These are phyloP conservation scores for Naganishia randhawae DNA, from an alignment of 768 basidiomycete genomes.

Conservation along the genomic window DNA sequence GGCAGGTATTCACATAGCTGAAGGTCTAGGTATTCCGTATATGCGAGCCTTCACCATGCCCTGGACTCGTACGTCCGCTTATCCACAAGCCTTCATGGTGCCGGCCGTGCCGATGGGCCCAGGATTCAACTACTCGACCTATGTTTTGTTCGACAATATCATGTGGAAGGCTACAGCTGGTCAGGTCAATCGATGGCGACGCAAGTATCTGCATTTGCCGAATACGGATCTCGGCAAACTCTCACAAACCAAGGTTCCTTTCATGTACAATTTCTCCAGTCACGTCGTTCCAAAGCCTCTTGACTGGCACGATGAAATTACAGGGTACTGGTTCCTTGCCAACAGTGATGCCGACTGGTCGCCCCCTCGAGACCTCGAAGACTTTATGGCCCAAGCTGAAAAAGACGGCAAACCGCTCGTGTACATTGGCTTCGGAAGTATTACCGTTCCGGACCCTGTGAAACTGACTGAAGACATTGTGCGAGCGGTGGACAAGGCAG, in stretches of 20 bases:
- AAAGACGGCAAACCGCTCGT: constrained; percentile 61
- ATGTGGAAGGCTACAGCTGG: constrained; percentile 65
- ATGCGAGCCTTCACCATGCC: constrained; percentile 55
- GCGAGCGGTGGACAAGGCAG: constrained; percentile 62
- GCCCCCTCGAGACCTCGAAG: constrained; percentile 56
- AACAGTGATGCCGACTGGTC: constrained; percentile 62
- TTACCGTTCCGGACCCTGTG: constrained; percentile 63
- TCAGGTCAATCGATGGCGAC: constrained; percentile 67
- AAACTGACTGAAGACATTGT: constrained; percentile 60
- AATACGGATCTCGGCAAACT: constrained; percentile 63
- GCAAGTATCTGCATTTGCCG: constrained; percentile 55
- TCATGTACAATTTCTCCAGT: constrained; percentile 63
- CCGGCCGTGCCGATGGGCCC: constrained; percentile 63
- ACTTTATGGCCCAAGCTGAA: constrained; percentile 61
- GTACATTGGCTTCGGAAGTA: constrained; percentile 67
- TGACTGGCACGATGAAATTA: constrained; percentile 64
- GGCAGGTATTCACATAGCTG: constrained; percentile 70
- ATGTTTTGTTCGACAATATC: constrained; percentile 64
- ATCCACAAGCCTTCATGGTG: constrained; percentile 62
- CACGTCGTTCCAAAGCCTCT: constrained; percentile 67
- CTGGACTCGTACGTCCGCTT: constrained; percentile 57
- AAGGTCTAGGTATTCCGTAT: constrained; percentile 65
- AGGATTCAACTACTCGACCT: constrained; percentile 58
- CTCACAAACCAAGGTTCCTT: constrained; percentile 56
- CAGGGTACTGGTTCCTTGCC: constrained; percentile 63